Base-by-base conservation (phyloP, 106 monocot genomes). In the Triglochin maritima region DNA sequence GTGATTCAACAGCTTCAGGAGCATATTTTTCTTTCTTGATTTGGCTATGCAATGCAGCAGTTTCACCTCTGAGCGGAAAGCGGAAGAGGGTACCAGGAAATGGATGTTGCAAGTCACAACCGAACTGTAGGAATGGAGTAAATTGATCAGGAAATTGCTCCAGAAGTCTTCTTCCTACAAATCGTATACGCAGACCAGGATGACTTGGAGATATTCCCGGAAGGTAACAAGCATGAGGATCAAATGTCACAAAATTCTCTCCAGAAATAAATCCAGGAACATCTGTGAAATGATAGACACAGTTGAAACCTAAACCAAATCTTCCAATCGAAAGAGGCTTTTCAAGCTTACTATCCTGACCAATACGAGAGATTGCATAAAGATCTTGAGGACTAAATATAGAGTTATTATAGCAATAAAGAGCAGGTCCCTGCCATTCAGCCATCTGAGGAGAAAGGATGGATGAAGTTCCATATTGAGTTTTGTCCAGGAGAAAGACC, bases 61-160 rank as follows among this genome's bases (percentile, higher is more conserved):
- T 65, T 74, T 88, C 91, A 71, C 62, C 80, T 72, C 98, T 83
- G 44, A 98, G 88, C 52, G 98, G 98, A 73, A 98, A 98, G 46
- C 98, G 86, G 72, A 98, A 98, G 46, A 98, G 84, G 3, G 92
- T 98, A 57, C 98, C 98, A 52, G 92, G 88, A 86, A 82, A 98
- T 50, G 86, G 52, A 72, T 89, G 74, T 59, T 82, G 82, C 55
- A 98, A 78, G 71, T 98, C 82, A 77, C 98, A 98, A 14, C 98
- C 98, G 75, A 98, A 98, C 48, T 98, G 91, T 70, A 91, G 84
- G 70, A 92, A 98, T 48, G 98, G 98, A 44, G 84, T 67, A 61
- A 98, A 98, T 62, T 98, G 98, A 79, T 98, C 98, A 75, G 98
- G 98, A 81, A 98, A 98, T 64, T 98, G 98, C 51, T 98, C 88